Evolutionary conservation across 2,329 filamentous ascomycete genomes (phyloP), one percentile per base, ranked within the genome.

Genomic region (Xylaria sp.): DNA sequence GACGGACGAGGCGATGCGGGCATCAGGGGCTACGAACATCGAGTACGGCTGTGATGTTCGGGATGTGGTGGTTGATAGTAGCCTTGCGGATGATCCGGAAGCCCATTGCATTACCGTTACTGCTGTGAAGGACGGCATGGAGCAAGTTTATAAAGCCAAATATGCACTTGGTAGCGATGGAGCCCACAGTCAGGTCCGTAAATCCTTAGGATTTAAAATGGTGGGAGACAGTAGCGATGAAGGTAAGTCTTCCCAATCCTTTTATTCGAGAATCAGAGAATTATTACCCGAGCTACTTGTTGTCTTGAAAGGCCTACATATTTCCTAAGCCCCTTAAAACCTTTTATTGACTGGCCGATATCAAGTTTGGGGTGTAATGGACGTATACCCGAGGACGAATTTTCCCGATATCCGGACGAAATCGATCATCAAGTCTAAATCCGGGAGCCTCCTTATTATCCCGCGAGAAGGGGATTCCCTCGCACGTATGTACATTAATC

Each of bases 381-480:
- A 89, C 71, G 75, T 88, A 13, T 85, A 86, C 31, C 83, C 85
- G 0, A 81, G 80, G 38, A 90, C 88, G 1, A 79, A 86, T 68
- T 90, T 90, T 67, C 88, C 88, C 0, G 89, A 92, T 71, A 88
- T 91, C 61, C 84, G 89, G 57, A 85, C 86, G 72, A 85, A 88
- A 68, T 80, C 79, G 9, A 81, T 86, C 0, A 82, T 90, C 31
- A 85, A 87, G 71, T 88, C 87, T 0, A 77, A 80, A 0, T 79
- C 81, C 1, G 88, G 89, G 0, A 88, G 83, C 49, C 78, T 90
- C 26, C 81, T 91, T 70, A 84, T 90, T 58, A 89, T 92, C 38
- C 89, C 89, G 0, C 82, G 88, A 11, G 88, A 90, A 74, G 84
- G 83, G 1, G 85, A 87, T 63, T 80, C 80, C 31, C 78, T 91